Percentiles rank a stretch among this genome's conserved stretches.
phyloP scores from a whole-genome alignment of 371 early-diverging fungal genomes.

The Lichtheimia hyalospora region DNA sequence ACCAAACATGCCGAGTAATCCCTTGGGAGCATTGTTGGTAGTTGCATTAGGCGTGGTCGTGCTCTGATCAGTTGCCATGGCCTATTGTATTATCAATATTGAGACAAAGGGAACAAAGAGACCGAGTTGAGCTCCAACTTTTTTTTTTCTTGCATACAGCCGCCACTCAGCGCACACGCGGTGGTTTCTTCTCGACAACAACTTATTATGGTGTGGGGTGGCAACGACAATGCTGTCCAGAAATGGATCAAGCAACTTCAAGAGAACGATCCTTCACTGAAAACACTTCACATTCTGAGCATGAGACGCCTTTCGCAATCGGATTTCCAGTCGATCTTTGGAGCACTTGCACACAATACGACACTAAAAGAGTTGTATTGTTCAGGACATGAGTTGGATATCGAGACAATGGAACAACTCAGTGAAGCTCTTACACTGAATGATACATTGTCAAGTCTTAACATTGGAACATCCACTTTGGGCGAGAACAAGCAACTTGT shows the following conservation, averaged over 20 bases:
- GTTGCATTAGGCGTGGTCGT: too few relatives aligned
- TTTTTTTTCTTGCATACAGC: too few relatives aligned
- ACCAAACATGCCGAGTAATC: slow-evolving; percentile 40
- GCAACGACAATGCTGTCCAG: slow-evolving; percentile 55
- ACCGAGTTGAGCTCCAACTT: too few relatives aligned
- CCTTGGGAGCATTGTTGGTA: slow-evolving; percentile 15
- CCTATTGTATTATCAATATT: too few relatives aligned
- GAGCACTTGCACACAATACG: slow-evolving; percentile 47
- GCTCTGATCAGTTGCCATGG: too few relatives aligned
- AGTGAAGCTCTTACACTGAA: slow-evolving; percentile 49
- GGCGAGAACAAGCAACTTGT: slow-evolving; percentile 37
- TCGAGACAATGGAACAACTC: slow-evolving; percentile 35
- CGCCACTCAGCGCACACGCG: too few relatives aligned
- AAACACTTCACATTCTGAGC: slow-evolving; percentile 59
- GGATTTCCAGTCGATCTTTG: slow-evolving; percentile 52
- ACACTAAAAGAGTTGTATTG: slow-evolving; percentile 54
- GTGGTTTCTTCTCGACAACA: background rate
- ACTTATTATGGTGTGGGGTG: slow-evolving; percentile 66
- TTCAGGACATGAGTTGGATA: slow-evolving; percentile 56
- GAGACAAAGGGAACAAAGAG: too few relatives aligned
- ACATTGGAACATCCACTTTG: slow-evolving; percentile 45
- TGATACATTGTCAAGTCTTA: slow-evolving; percentile 45
- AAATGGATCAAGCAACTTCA: slow-evolving; percentile 57
- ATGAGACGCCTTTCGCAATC: slow-evolving; percentile 51
- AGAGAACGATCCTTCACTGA: slow-evolving; percentile 53